A percentile compares a stretch with the other conserved stretches of the same genome.
Conservation (phyloP, 768 basidiomycete species). For the Mycena rebaudengoi region DNA sequence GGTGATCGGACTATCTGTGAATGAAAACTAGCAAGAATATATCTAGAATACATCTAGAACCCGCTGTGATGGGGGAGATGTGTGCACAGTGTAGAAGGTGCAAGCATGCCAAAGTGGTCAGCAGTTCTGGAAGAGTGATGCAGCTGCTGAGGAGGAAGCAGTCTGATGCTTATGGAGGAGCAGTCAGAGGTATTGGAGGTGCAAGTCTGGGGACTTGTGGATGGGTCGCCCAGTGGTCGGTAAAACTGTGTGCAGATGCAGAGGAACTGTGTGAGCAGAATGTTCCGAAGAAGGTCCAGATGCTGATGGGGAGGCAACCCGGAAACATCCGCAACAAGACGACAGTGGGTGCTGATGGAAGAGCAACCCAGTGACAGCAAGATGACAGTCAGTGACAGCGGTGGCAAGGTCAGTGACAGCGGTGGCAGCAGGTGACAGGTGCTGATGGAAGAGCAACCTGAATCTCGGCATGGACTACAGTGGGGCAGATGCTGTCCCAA, state of each 20-base stretch:
- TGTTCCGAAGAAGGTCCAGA: background rate
- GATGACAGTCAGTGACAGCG: background rate
- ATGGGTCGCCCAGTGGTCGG: background rate
- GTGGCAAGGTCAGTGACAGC: background rate
- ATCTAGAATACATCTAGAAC: background rate
- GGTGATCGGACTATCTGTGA: background rate
- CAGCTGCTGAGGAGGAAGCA: background rate
- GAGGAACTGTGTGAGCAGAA: background rate
- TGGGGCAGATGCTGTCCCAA: background rate
- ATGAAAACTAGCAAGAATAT: background rate
- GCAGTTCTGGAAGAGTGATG: constrained; percentile 1
- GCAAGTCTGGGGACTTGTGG: background rate
- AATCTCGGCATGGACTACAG: background rate
- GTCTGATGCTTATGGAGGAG: background rate
- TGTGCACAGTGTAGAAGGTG: background rate
- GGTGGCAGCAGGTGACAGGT: background rate
- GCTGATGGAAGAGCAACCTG: background rate
- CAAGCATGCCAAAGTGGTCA: constrained; percentile 4
- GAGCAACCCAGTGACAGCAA: background rate
- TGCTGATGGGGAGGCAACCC: background rate
- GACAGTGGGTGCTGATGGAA: background rate
- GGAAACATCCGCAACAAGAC: background rate
- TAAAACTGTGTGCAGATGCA: background rate
- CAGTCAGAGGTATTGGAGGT: background rate
- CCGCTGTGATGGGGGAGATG: background rate